A percentile compares a stretch with the other conserved stretches of the same genome.
phyloP scores from a whole-genome alignment of 345 rosid genomes.

The Balakata baccata region DNA sequence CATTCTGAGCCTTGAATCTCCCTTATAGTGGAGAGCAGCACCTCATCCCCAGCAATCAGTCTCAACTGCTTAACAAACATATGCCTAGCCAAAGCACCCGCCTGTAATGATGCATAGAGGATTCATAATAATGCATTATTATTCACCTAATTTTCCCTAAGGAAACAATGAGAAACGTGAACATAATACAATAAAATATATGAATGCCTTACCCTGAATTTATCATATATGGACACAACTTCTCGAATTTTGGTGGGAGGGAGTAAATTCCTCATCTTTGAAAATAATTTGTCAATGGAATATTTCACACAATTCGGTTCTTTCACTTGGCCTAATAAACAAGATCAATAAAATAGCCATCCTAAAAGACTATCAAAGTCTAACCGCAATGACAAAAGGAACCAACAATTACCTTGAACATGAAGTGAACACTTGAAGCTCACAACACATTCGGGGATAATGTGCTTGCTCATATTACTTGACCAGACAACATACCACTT shows the following conservation, averaged over 20 bases:
- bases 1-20: conserved; percentile 32
- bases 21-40: conserved; percentile 29
- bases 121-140: background rate
- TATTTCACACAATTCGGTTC: conserved; percentile 12
- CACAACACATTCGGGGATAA: conserved; percentile 49
- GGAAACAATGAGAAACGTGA: background rate
- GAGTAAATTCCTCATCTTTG: conserved; percentile 36
- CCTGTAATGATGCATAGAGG: conserved; percentile 29
- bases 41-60: conserved; percentile 36
- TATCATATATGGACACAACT: conserved; percentile 25
- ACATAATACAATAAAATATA: background rate
- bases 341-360: conserved; percentile 1
- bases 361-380: background rate
- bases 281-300: conserved; percentile 32
- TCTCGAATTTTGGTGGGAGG: conserved; percentile 37
- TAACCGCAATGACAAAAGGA: background rate
- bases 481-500: conserved; percentile 46
- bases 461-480: conserved; percentile 34
- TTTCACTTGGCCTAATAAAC: conserved; percentile 22
- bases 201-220: conserved; percentile 25
- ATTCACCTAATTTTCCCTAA: background rate
- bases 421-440: conserved; percentile 38
- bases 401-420: conserved; percentile 25
- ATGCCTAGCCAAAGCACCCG: conserved; percentile 31
- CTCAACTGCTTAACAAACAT: conserved; percentile 32